Evolutionary conservation across 2,329 filamentous ascomycete genomes (phyloP).

Genomic region (Fusarium newnesense): DNA sequence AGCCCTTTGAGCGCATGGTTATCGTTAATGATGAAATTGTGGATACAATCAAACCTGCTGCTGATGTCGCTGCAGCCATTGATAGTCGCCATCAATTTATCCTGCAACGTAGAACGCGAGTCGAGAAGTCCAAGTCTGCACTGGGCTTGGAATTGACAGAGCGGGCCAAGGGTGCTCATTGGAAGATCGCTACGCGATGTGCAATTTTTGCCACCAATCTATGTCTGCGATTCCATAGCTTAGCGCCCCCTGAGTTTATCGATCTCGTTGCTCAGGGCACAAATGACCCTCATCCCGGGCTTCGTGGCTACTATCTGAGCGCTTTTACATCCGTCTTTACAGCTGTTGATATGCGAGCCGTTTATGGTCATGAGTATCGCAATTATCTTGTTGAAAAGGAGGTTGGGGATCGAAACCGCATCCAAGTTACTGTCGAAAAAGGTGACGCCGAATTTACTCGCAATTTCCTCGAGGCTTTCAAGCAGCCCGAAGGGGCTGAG

Average conservation of each 20-base stretch:
- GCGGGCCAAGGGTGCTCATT: constrained; percentile 83
- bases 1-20: constrained; percentile 86
- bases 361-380: constrained; percentile 86
- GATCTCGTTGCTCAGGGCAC: constrained; percentile 84
- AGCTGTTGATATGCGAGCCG: constrained; percentile 86
- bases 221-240: constrained; percentile 88
- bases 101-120: constrained; percentile 75
- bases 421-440: constrained; percentile 77
- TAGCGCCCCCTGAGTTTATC: constrained; percentile 84
- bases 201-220: constrained; percentile 91
- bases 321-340: constrained; percentile 82
- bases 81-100: constrained; percentile 74
- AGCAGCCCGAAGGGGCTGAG: constrained; percentile 72
- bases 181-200: constrained; percentile 94
- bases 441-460: constrained; percentile 83
- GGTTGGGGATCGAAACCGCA: constrained; percentile 74
- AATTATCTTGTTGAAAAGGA: constrained; percentile 88
- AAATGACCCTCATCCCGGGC: constrained; percentile 88
- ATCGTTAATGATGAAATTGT: constrained; percentile 79
- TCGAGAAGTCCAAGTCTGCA: constrained; percentile 84
- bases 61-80: constrained; percentile 71
- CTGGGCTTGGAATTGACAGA: constrained; percentile 85
- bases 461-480: constrained; percentile 81
- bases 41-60: constrained; percentile 74
- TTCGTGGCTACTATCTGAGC: constrained; percentile 83